These are phyloP conservation scores for Colletotrichum sp. DNA, from an alignment of 2,329 filamentous ascomycete genomes.

Conservation along the genomic window DNA sequence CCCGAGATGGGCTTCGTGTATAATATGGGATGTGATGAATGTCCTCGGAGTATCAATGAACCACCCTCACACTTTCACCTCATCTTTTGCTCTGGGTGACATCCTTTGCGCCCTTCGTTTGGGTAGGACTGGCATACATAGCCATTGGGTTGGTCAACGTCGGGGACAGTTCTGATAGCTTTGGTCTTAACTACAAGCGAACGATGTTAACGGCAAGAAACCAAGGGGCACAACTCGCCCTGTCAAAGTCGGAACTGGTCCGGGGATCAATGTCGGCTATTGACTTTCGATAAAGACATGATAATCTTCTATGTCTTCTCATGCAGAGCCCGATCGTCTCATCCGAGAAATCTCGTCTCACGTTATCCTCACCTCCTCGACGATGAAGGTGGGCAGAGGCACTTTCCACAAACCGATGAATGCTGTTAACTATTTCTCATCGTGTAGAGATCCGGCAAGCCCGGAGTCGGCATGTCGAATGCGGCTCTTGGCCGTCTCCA, in stretches of 20 bases:
- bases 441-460: neutral
- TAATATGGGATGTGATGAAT: neutral
- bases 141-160: neutral
- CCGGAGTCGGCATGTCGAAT: neutral
- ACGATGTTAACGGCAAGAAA: neutral
- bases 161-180: neutral
- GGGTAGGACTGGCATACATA: neutral
- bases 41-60: neutral
- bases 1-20: slow-evolving; percentile 5
- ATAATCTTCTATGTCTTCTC: neutral
- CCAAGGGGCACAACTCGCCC: neutral
- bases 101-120: neutral
- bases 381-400: neutral
- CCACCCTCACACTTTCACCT: neutral
- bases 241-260: neutral
- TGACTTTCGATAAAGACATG: neutral
- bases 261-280: neutral
- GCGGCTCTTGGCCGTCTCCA: neutral
- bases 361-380: neutral
- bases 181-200: neutral
- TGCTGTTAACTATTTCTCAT: neutral
- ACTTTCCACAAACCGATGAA: neutral
- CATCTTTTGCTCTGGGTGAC: neutral
- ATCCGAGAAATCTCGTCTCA: neutral
- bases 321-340: neutral